A percentile compares a stretch with the other conserved stretches of the same genome.
Evolutionary conservation across 495 filamentous ascomycete species (phyloP).

Genomic region (Xylaria intraflava): DNA sequence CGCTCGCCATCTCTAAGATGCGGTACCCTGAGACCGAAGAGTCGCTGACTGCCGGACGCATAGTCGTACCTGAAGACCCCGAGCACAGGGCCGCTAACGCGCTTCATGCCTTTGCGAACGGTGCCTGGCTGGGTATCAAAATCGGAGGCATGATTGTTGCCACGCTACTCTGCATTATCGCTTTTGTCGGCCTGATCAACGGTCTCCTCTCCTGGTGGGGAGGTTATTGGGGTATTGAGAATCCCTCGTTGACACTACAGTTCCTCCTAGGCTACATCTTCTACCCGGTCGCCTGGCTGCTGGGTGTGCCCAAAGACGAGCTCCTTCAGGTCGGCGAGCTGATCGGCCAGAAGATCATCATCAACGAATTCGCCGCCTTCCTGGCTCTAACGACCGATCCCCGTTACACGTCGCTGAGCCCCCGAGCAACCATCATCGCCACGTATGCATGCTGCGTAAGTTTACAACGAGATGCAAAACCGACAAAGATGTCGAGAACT

Average conservation of each 20-base stretch:
- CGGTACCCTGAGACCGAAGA: constrained; percentile 85
- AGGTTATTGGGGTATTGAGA: constrained; percentile 65
- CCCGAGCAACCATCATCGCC: constrained; percentile 65
- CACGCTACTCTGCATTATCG: constrained; percentile 78
- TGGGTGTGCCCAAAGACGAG: constrained; percentile 72
- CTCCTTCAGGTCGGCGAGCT: constrained; percentile 68
- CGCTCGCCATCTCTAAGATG: constrained; percentile 77
- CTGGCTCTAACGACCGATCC: constrained; percentile 40
- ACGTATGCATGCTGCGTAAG: constrained; percentile 60
- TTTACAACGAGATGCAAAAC: constrained; percentile 2
- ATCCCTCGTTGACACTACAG: constrained; percentile 63
- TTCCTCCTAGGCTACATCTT: constrained; percentile 77
- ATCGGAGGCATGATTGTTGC: constrained; percentile 80
- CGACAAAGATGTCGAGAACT: constrained; percentile 16
- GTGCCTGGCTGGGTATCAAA: constrained; percentile 82
- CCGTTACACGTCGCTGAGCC: constrained; percentile 49
- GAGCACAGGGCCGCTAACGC: constrained; percentile 66
- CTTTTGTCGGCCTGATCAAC: constrained; percentile 66
- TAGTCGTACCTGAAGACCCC: constrained; percentile 70
- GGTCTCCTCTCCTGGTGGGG: constrained; percentile 88
- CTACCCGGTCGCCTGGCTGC: constrained; percentile 77
- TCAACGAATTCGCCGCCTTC: constrained; percentile 67
- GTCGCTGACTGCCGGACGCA: constrained; percentile 68
- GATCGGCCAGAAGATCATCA: constrained; percentile 77
- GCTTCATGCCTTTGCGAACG: constrained; percentile 80